A percentile compares a stretch with the other conserved stretches of the same genome.
Conservation (phyloP, 2,329 filamentous ascomycete genomes). For the Fusarium luffae region DNA sequence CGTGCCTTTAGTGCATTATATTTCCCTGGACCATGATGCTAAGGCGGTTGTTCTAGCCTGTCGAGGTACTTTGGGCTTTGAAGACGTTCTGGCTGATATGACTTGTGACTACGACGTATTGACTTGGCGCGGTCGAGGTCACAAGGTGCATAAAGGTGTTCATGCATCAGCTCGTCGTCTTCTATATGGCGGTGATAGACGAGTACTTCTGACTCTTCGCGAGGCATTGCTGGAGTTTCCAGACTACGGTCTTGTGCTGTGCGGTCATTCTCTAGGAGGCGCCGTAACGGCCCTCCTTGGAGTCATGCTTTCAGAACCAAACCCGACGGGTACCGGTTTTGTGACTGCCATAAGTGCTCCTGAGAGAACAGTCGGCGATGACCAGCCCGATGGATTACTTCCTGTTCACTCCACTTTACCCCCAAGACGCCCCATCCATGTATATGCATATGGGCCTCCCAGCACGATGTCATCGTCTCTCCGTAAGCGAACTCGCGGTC, state of each 20-base stretch:
- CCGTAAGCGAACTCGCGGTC: constrained; percentile 74
- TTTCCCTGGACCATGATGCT: constrained; percentile 76
- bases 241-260: constrained; percentile 76
- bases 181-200: constrained; percentile 73
- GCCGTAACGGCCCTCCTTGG: constrained; percentile 76
- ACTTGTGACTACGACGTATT: constrained; percentile 78
- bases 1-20: constrained; percentile 77
- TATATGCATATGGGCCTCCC: constrained; percentile 82
- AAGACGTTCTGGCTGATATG: constrained; percentile 79
- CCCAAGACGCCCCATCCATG: constrained; percentile 76
- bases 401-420: constrained; percentile 65
- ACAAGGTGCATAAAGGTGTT: constrained; percentile 80
- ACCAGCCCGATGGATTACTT: constrained; percentile 42
- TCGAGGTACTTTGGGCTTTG: constrained; percentile 77
- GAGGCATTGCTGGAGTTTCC: constrained; percentile 73
- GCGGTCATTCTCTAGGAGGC: constrained; percentile 75
- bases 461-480: constrained; percentile 77
- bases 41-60: constrained; percentile 79
- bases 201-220: constrained; percentile 73
- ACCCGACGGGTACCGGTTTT: constrained; percentile 66
- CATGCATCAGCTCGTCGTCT: constrained; percentile 76
- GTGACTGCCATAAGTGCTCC: constrained; percentile 67
- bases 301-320: constrained; percentile 75
- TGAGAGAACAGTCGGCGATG: constrained; percentile 53
- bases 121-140: constrained; percentile 69